phyloP scores from a whole-genome alignment of 176 grass and related monocot species.

The Triticum turgidum region DNA sequence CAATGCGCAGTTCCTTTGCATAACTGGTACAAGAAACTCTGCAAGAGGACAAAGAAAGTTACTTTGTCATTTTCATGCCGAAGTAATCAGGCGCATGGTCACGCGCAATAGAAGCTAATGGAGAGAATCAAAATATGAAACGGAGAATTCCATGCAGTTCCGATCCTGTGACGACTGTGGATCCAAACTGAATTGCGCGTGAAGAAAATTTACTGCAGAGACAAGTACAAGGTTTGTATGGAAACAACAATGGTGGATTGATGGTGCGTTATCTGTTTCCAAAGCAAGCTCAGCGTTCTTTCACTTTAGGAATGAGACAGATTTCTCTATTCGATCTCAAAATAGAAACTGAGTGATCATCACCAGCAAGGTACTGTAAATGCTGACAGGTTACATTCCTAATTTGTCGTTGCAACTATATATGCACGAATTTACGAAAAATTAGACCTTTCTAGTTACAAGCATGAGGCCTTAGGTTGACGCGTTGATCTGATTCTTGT shows the following conservation, averaged over 20 bases:
- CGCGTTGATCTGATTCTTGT: neutral
- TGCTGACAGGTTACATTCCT: neutral
- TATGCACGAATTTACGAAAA: neutral
- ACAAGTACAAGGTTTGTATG: neutral
- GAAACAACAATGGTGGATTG: neutral
- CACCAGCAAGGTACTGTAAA: neutral
- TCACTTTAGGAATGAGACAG: neutral
- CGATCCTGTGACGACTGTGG: neutral
- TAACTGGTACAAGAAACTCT: constrained; percentile 87
- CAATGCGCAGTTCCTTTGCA: constrained; percentile 90
- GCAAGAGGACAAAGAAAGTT: constrained; percentile 13
- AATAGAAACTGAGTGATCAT: neutral
- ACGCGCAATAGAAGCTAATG: neutral
- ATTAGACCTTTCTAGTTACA: neutral
- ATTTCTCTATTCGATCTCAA: neutral
- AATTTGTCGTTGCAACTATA: neutral
- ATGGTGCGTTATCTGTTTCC: neutral
- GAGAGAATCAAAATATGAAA: neutral
- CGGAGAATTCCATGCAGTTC: neutral
- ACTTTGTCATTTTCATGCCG: neutral
- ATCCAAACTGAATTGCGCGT: neutral
- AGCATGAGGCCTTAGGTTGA: neutral
- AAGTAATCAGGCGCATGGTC: neutral
- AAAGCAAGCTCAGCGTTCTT: neutral
- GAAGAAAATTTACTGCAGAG: neutral